These are phyloP conservation scores for Mesembryanthemum crystallinum DNA, from an alignment of 148 eudicot genomes.

Conservation along the genomic window DNA sequence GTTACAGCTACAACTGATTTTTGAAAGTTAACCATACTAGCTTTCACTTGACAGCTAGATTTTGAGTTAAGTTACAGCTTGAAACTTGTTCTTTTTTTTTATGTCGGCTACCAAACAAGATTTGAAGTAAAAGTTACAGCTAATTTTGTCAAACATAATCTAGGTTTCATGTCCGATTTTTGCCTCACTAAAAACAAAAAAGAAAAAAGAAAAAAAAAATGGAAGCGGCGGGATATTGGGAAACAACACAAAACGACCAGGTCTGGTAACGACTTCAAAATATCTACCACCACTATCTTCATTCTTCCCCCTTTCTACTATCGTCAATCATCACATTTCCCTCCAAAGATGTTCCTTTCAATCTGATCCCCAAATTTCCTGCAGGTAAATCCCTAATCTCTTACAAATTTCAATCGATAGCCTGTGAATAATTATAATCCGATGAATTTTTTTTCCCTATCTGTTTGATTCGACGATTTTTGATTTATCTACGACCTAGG, in stretches of 20 bases:
- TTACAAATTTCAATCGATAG: background rate
- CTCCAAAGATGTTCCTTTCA: background rate
- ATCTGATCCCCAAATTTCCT: background rate
- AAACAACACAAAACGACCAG: background rate
- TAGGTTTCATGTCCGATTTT: too few relatives aligned
- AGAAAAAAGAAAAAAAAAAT: background rate
- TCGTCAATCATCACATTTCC: background rate
- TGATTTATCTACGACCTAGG: background rate
- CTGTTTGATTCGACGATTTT: background rate
- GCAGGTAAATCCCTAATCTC: conserved; percentile 4
- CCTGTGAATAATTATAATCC: too few relatives aligned
- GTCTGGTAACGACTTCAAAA: background rate
- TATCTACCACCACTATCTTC: background rate
- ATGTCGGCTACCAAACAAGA: too few relatives aligned
- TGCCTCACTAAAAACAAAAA: too few relatives aligned
- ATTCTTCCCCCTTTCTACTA: background rate
- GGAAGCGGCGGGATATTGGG: background rate
- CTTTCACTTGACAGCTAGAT: too few relatives aligned
- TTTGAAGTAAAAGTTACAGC: too few relatives aligned
- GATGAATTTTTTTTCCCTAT: background rate
- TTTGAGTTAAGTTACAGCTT: too few relatives aligned
- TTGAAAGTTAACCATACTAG: too few relatives aligned
- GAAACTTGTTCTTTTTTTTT: too few relatives aligned
- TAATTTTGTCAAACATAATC: too few relatives aligned
- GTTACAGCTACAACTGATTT: too few relatives aligned